Evolutionary conservation across 257 asterid species (phyloP).

Genomic region (Capsicum baccatum): DNA sequence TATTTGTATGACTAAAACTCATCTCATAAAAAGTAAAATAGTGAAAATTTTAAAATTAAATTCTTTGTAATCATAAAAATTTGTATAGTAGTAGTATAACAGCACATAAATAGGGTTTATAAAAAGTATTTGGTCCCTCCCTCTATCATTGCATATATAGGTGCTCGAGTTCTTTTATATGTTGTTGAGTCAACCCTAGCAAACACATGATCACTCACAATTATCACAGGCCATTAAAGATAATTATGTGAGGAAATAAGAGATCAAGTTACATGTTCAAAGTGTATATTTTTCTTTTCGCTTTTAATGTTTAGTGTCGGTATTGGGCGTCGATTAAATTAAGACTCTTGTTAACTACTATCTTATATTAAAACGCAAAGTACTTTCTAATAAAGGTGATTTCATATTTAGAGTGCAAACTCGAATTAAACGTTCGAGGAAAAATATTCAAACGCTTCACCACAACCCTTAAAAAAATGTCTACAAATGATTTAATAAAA

Average conservation of each 20-base stretch:
- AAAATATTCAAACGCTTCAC: too few relatives aligned
- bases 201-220: too few relatives aligned
- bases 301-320: not conserved
- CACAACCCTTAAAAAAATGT: not conserved
- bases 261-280: too few relatives aligned
- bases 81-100: not conserved
- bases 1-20: not conserved
- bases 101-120: not conserved
- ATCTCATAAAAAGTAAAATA: not conserved
- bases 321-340: not conserved
- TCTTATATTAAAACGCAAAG: not conserved
- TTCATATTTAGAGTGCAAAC: not conserved
- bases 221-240: too few relatives aligned
- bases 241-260: too few relatives aligned
- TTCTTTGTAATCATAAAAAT: too few relatives aligned
- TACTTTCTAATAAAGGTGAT: not conserved
- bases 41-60: too few relatives aligned
- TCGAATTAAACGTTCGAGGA: not conserved
- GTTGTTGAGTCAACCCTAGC: too few relatives aligned
- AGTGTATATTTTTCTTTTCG: too few relatives aligned
- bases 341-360: rapidly evolving
- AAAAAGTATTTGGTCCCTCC: too few relatives aligned
- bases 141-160: not conserved
- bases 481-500: not conserved
- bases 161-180: not conserved